Evolutionary conservation across 2,329 filamentous ascomycete genomes (phyloP).

Genomic region (Fonsecaea erecta): DNA sequence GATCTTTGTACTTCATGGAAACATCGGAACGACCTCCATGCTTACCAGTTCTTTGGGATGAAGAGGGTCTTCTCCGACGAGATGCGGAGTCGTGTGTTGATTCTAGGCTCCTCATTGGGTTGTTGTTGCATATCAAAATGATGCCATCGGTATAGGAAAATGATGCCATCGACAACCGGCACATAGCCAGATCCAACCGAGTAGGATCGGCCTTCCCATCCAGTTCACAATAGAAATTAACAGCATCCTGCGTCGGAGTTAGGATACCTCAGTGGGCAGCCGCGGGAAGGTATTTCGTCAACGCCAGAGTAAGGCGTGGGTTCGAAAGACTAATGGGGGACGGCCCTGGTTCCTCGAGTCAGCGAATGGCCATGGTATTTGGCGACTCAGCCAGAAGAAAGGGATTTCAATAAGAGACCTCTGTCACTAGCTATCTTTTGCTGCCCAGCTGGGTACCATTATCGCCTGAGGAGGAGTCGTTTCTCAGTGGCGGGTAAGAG

Average conservation of each 20-base stretch:
- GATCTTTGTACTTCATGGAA: constrained; percentile 7
- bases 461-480: not conserved
- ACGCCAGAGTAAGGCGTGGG: not conserved
- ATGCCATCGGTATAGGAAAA: constrained; percentile 11
- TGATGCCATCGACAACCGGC: constrained; percentile 10
- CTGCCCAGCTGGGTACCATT: not conserved
- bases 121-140: constrained; percentile 11
- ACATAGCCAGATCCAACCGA: not conserved
- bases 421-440: not conserved
- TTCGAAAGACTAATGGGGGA: not conserved
- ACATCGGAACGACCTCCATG: not conserved
- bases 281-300: not conserved
- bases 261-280: not conserved
- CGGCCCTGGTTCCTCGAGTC: not conserved
- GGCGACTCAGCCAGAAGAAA: not conserved
- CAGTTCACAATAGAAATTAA: not conserved
- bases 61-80: constrained; percentile 14
- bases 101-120: constrained; percentile 13
- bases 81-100: constrained; percentile 11
- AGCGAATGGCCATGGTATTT: not conserved
- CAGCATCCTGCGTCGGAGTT: not conserved
- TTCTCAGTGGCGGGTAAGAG: not conserved
- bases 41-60: not conserved
- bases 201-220: not conserved
- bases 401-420: not conserved